Base-by-base conservation (phyloP, 768 basidiomycete species). In the Amanita fuliginea region DNA sequence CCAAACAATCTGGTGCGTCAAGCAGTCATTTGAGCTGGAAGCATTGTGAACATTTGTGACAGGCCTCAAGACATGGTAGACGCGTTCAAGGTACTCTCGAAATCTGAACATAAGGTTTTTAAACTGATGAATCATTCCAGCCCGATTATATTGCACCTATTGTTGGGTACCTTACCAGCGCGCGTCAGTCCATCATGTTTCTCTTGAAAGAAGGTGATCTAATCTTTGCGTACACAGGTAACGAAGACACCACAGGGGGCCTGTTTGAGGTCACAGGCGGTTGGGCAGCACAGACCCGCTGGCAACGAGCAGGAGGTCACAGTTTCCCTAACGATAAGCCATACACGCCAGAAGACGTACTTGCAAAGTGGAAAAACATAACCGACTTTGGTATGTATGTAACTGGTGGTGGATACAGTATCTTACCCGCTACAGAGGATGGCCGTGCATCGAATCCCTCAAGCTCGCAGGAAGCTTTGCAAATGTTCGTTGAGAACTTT, bases 81-180 rank as follows among this genome's bases (percentile, higher is more conserved):
- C 49, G 85, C 86, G 19, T 87, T 92, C 74, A 93, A 92, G 74
- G 86, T 82, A 36, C 34, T 14, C 57, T 10, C 6, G n/a, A 45
- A 8, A 21, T 9, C 16, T 24, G 34, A 18, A 54, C 8, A 26
- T 1, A 9, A 46, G 4, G n/a, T 45, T n/a, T n/a, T 19, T 32
- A 30, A 32, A 32, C 1, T 1, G 14, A 8, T n/a, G 30, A 35
- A 18, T 47, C 21, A 19, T 50, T 54, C 2, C 57, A 87, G 81
- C 92, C 95, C 36, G 91, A 96, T 58, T 95, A 74, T 59, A 80
- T 98, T 46, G 91, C 95, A 2, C 95, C 96, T 8, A 61, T 98
- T 40, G 92, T 96, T 22, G 94, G 92, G 6, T 98, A 85, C 62
- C 75, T 99, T 28, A 82, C 77, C 3, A 91, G 88, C 60, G 77